A percentile compares a stretch with the other conserved stretches of the same genome.
Conservation (phyloP, 441 rosid genomes). For the Croton laevigatus region DNA sequence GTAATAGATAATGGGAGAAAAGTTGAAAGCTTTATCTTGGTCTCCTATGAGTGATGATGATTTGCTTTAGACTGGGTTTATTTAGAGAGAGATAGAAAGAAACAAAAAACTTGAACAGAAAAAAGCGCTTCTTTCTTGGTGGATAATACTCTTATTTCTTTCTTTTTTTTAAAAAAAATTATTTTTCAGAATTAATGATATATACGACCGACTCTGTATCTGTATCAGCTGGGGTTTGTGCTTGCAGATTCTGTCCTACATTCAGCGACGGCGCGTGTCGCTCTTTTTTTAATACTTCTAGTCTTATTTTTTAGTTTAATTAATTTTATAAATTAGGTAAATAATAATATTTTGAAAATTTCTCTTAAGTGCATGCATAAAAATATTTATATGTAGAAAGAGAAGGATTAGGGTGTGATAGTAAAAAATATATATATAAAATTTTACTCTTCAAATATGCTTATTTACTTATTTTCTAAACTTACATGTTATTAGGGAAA, state of each 20-base stretch:
- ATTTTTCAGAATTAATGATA: slow-evolving; percentile 15
- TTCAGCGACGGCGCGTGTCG: slow-evolving; percentile 10
- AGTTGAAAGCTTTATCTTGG: slow-evolving; percentile 22
- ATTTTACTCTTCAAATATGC: no score
- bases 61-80: slow-evolving; percentile 7
- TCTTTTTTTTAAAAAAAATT: not conserved
- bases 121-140: slow-evolving; percentile 11
- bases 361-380: no score
- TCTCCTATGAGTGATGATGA: slow-evolving; percentile 2
- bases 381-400: no score
- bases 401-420: no score
- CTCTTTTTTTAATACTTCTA: not conserved
- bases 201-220: slow-evolving; percentile 14
- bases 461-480: no score
- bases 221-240: slow-evolving; percentile 6
- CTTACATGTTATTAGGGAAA: no score
- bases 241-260: slow-evolving; percentile 13
- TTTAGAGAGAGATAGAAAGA: not conserved
- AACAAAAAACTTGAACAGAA: slow-evolving; percentile 13
- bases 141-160: slow-evolving; percentile 33
- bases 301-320: not conserved
- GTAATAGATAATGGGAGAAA: slow-evolving; percentile 20
- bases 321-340: not conserved
- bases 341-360: no score
- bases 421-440: no score